These are phyloP conservation scores for Camellia granthamiana DNA, from an alignment of 148 eudicot species.

Conservation along the genomic window DNA sequence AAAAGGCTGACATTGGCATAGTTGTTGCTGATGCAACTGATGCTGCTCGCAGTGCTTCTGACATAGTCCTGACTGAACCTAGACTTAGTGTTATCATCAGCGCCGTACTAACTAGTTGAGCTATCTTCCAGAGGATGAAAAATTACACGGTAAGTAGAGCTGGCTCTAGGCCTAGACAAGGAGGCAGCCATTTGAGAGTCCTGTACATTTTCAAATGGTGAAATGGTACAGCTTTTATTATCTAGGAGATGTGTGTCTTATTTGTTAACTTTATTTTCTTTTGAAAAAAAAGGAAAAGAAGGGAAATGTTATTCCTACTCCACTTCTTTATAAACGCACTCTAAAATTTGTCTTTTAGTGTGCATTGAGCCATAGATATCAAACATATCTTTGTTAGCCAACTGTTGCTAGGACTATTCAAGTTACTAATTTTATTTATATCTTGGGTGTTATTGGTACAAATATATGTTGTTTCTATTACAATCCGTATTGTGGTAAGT, in stretches of 20 bases:
- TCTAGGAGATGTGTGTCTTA: too few relatives aligned
- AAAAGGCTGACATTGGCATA: slow-evolving; percentile 79
- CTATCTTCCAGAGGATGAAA: slow-evolving; percentile 79
- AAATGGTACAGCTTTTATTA: too few relatives aligned
- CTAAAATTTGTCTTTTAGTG: too few relatives aligned
- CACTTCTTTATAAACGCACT: too few relatives aligned
- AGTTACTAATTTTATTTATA: not conserved
- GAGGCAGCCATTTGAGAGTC: too few relatives aligned
- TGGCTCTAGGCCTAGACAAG: too few relatives aligned
- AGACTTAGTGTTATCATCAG: slow-evolving; percentile 83
- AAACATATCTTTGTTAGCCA: too few relatives aligned
- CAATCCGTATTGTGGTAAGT: slow-evolving; percentile 58
- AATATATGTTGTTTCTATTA: slow-evolving; percentile 59
- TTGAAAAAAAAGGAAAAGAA: too few relatives aligned
- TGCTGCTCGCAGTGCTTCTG: slow-evolving; percentile 86
- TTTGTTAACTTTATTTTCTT: too few relatives aligned
- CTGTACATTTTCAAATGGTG: too few relatives aligned
- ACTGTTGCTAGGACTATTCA: not conserved
- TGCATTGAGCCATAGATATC: too few relatives aligned
- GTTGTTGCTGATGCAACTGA: slow-evolving; percentile 89
- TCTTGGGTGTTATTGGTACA: slow-evolving; percentile 27
- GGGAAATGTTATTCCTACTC: too few relatives aligned
- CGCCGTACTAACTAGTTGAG: slow-evolving; percentile 75
- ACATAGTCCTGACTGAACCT: slow-evolving; percentile 74
- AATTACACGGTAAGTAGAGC: slow-evolving; percentile 56